A percentile compares a stretch with the other conserved stretches of the same genome.
Conservation (phyloP, 192 early-diverging fungal species). For the Nowakowskiella sp. region DNA sequence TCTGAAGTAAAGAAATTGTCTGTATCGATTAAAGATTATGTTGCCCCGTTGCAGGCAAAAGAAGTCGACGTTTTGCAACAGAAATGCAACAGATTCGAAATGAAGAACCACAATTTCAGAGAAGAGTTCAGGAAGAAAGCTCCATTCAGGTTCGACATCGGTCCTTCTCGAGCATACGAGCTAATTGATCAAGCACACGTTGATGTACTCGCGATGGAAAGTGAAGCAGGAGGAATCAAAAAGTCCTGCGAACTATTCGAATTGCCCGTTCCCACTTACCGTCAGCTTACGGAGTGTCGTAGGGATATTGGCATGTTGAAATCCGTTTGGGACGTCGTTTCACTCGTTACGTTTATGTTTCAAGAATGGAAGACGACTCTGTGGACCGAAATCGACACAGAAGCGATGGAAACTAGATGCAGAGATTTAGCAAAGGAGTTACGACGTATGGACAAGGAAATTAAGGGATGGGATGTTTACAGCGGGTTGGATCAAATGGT, state of each 20-base stretch:
- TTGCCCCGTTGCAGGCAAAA: constrained; percentile 54
- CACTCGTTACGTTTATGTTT: constrained; percentile 55
- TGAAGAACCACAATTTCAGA: constrained; percentile 52
- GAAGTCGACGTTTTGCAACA: constrained; percentile 60
- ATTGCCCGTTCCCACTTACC: constrained; percentile 52
- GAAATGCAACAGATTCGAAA: constrained; percentile 61
- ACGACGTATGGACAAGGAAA: constrained; percentile 58
- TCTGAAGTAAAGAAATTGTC: constrained; percentile 58
- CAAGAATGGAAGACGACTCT: constrained; percentile 50
- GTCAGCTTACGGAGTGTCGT: constrained; percentile 50
- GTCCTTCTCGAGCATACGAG: constrained; percentile 38
- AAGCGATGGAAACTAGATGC: constrained; percentile 52
- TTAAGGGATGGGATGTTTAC: constrained; percentile 62
- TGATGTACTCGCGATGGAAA: constrained; percentile 53
- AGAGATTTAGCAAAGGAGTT: constrained; percentile 53
- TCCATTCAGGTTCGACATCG: constrained; percentile 61
- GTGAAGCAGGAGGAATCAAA: constrained; percentile 42
- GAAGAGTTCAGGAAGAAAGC: constrained; percentile 62
- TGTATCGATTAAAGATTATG: constrained; percentile 51
- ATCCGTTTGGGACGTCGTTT: constrained; percentile 55
- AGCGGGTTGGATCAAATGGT: constrained; percentile 55
- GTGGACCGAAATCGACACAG: constrained; percentile 59
- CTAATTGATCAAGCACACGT: constrained; percentile 43
- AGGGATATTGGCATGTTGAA: constrained; percentile 57
- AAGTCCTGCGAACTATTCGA: constrained; percentile 59